Evolutionary conservation across 2,329 filamentous ascomycete genomes (phyloP).

Genomic region (Fusarium fujikuroi): DNA sequence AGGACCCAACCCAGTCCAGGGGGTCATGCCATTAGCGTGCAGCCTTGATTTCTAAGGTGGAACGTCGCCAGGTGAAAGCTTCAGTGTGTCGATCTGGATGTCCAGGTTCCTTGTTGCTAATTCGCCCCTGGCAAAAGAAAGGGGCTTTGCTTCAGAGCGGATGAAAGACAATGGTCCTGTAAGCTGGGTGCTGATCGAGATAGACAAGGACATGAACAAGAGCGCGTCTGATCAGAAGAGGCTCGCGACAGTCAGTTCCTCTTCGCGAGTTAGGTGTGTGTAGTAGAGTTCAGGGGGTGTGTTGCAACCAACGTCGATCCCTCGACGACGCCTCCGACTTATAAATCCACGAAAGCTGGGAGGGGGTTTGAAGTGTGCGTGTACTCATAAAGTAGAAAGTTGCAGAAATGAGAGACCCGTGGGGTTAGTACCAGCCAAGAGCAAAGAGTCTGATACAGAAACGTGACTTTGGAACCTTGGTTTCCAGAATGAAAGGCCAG

Average conservation of each 20-base stretch:
- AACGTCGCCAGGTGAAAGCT: conserved; percentile 11
- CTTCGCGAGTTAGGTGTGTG: conserved; percentile 20
- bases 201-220: conserved; percentile 13
- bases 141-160: conserved; percentile 5
- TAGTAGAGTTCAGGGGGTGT: conserved; percentile 32
- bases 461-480: conserved; percentile 9
- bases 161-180: conserved; percentile 1
- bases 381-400: not conserved
- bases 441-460: conserved; percentile 3
- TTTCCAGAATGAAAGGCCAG: conserved; percentile 17
- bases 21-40: conserved; percentile 30
- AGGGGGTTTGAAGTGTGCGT: not conserved
- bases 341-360: conserved; percentile 9
- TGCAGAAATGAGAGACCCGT: not conserved
- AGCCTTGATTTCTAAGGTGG: conserved; percentile 26
- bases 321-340: conserved; percentile 25
- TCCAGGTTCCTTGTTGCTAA: conserved; percentile 16
- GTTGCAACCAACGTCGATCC: conserved; percentile 31
- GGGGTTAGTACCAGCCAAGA: not conserved
- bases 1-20: conserved; percentile 33
- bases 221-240: conserved; percentile 29
- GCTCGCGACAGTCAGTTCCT: conserved; percentile 22
- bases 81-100: conserved; percentile 15
- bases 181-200: not conserved
- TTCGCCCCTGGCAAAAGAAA: conserved; percentile 17